These are phyloP conservation scores for Ascosphaera acerosa DNA, from an alignment of 2,329 filamentous ascomycete species.

Conservation along the genomic window DNA sequence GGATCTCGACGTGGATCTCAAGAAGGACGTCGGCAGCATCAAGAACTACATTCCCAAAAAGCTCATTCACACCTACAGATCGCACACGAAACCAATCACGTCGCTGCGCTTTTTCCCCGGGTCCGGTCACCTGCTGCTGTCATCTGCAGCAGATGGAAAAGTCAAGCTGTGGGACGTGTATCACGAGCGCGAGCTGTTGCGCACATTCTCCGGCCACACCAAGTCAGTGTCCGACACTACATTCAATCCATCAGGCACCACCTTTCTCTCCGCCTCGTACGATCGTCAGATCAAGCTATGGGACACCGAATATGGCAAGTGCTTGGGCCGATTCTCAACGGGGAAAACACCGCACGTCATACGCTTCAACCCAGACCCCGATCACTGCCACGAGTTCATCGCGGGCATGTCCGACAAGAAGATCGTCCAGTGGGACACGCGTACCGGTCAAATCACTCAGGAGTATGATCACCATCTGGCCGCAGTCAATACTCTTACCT, in stretches of 20 bases:
- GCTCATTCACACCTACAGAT: conserved; percentile 69
- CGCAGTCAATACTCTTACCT: conserved; percentile 94
- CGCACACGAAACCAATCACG: conserved; percentile 64
- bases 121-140: conserved; percentile 71
- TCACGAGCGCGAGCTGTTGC: conserved; percentile 64
- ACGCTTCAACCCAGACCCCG: conserved; percentile 63
- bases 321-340: conserved; percentile 67
- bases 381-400: conserved; percentile 67
- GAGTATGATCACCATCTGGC: conserved; percentile 97
- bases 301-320: conserved; percentile 89
- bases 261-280: conserved; percentile 77
- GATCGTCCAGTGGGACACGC: conserved; percentile 87
- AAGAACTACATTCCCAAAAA: conserved; percentile 94
- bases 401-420: conserved; percentile 98
- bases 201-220: conserved; percentile 73
- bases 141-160: conserved; percentile 69
- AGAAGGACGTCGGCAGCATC: conserved; percentile 50
- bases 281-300: conserved; percentile 93
- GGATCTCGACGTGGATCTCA: conserved; percentile 64
- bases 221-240: conserved; percentile 77
- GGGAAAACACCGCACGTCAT: conserved; percentile 91
- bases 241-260: conserved; percentile 59
- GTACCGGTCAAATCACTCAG: conserved; percentile 61
- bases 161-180: conserved; percentile 92
- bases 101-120: conserved; percentile 71